Evolutionary conservation across 768 basidiomycete genomes (phyloP).

Genomic region (Trametopsis cervina): DNA sequence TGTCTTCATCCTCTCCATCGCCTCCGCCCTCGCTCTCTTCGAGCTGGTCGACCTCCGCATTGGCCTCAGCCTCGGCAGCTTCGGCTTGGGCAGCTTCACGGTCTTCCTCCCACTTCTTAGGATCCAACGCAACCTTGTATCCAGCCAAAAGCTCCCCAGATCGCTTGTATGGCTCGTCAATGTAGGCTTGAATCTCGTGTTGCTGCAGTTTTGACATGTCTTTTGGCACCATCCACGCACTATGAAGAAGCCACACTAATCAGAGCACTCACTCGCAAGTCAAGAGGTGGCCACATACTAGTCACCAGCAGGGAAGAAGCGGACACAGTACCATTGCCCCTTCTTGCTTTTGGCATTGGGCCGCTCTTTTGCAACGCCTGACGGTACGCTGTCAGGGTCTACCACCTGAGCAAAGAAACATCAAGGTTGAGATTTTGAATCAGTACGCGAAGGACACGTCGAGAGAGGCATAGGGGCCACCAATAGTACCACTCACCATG

Average conservation of each 20-base stretch:
- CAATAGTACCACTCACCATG: constrained; percentile 58
- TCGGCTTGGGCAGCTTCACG: constrained; percentile 28
- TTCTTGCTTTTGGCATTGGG: constrained; percentile 59
- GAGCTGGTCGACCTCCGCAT: constrained; percentile 64
- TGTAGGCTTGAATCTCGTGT: constrained; percentile 79
- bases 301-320: constrained; percentile 93
- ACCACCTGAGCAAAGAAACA: constrained; percentile 63
- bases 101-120: constrained; percentile 57
- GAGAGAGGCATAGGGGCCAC: neutral
- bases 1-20: constrained; percentile 38
- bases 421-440: too few relatives aligned
- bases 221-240: constrained; percentile 78
- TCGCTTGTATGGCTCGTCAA: constrained; percentile 72
- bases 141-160: constrained; percentile 69
- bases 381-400: constrained; percentile 61
- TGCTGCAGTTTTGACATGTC: constrained; percentile 75
- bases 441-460: constrained; percentile 8
- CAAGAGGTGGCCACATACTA: constrained; percentile 57
- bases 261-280: too few relatives aligned
- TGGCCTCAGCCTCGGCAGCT: constrained; percentile 40
- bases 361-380: constrained; percentile 57
- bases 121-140: constrained; percentile 71
- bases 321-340: constrained; percentile 59
- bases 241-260: too few relatives aligned
- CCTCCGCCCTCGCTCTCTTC: constrained; percentile 45